These are phyloP conservation scores for Zasmidium cellare DNA, from an alignment of 2,329 filamentous ascomycete genomes.

Conservation along the genomic window DNA sequence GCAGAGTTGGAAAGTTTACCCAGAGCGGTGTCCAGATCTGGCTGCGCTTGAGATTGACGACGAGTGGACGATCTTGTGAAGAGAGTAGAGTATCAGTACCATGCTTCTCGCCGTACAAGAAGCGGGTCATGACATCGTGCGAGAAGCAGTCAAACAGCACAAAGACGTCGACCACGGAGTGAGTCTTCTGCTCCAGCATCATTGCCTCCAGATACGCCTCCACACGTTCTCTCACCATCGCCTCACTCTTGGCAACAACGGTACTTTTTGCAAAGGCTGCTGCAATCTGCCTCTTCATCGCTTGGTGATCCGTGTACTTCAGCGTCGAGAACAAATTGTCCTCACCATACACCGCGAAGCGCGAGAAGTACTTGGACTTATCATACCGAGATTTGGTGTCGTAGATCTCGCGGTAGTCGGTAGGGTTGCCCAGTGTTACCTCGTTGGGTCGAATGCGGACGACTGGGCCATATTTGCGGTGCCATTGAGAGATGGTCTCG, in stretches of 20 bases:
- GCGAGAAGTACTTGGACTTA: slow-evolving; percentile 6
- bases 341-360: slow-evolving; percentile 7
- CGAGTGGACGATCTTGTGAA: neutral
- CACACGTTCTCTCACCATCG: neutral
- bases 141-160: neutral
- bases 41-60: neutral
- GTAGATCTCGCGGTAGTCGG: slow-evolving; percentile 10
- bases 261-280: slow-evolving; percentile 1
- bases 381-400: slow-evolving; percentile 3
- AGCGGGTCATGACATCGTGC: neutral
- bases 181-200: neutral
- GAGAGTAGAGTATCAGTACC: neutral
- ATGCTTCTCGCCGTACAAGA: neutral
- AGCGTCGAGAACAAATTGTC: slow-evolving; percentile 6
- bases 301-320: slow-evolving; percentile 5
- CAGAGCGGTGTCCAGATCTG: neutral
- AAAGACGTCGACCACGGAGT: neutral
- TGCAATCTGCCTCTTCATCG: neutral
- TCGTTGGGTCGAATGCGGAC: slow-evolving; percentile 75
- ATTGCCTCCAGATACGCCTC: neutral
- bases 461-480: slow-evolving; percentile 67
- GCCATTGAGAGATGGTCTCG: slow-evolving; percentile 33
- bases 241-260: neutral
- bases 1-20: neutral
- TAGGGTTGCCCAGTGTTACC: slow-evolving; percentile 26